phyloP scores from a whole-genome alignment of 2,329 filamentous ascomycete genomes.

The Penicillium sclerotiorum region DNA sequence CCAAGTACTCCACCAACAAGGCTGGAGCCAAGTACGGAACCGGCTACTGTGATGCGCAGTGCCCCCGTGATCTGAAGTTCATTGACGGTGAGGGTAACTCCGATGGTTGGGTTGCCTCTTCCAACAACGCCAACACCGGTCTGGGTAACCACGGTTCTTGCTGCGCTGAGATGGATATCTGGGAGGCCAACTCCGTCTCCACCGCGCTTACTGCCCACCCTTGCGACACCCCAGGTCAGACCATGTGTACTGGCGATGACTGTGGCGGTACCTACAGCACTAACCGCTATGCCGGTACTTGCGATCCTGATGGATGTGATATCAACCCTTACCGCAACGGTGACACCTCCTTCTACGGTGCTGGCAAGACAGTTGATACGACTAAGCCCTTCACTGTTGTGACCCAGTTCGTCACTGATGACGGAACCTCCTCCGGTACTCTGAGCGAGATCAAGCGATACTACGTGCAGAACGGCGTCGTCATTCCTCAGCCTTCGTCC shows the following conservation, averaged over 20 bases:
- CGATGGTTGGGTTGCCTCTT: conserved; percentile 56
- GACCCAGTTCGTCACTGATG: conserved; percentile 64
- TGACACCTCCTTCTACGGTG: conserved; percentile 65
- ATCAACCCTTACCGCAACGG: conserved; percentile 71
- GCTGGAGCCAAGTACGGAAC: conserved; percentile 64
- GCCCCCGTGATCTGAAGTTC: conserved; percentile 53
- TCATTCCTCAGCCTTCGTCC: conserved; percentile 59
- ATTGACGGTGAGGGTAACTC: conserved; percentile 57
- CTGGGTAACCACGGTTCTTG: conserved; percentile 60
- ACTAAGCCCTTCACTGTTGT: conserved; percentile 64
- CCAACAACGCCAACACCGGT: conserved; percentile 59
- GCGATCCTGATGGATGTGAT: conserved; percentile 71
- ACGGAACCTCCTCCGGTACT: conserved; percentile 54
- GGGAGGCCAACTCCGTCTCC: conserved; percentile 71
- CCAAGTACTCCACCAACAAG: conserved; percentile 55
- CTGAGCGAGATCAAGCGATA: conserved; percentile 65
- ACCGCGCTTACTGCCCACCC: conserved; percentile 68
- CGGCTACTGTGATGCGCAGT: conserved; percentile 67
- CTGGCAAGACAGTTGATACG: conserved; percentile 61
- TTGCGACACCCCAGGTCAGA: conserved; percentile 56
- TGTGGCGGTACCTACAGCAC: conserved; percentile 58
- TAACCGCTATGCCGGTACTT: conserved; percentile 63
- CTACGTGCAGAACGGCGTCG: conserved; percentile 65
- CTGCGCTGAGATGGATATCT: conserved; percentile 71
- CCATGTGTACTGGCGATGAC: conserved; percentile 53